Conservation (phyloP, 257 asterid species). For the Gentiana macrophylla region DNA sequence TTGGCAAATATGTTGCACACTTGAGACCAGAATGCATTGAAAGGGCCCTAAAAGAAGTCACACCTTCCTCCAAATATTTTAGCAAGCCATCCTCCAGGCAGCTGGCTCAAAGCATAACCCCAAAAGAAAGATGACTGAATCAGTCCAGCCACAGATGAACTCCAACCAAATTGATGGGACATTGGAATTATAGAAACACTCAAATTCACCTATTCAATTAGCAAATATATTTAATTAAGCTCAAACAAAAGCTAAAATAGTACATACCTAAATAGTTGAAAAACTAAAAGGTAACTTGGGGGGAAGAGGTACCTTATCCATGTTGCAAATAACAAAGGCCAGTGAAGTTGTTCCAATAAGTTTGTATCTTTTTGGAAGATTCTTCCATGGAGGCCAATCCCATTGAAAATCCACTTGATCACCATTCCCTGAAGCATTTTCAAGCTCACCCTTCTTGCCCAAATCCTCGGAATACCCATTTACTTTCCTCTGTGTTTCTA, state of each 20-base stretch:
- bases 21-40: background rate
- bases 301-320: constrained; percentile 66
- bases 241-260: background rate
- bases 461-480: constrained; percentile 35
- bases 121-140: constrained; percentile 98
- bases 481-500: constrained; percentile 20
- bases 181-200: constrained; percentile 94
- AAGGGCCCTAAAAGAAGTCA: constrained; percentile 21
- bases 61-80: constrained; percentile 95
- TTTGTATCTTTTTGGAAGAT: constrained; percentile 77
- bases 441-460: constrained; percentile 26
- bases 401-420: constrained; percentile 30
- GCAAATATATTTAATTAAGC: constrained; percentile 14
- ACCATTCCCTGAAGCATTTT: constrained; percentile 9
- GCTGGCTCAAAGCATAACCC: constrained; percentile 97
- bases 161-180: constrained; percentile 99
- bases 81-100: constrained; percentile 99
- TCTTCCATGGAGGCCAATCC: constrained; percentile 92
- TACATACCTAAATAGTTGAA: background rate
- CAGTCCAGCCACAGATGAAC: constrained; percentile 84
- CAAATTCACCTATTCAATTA: constrained; percentile 67
- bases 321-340: constrained; percentile 88
- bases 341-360: constrained; percentile 88
- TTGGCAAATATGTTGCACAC: background rate
- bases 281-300: background rate